Percentiles rank a stretch among this genome's conserved stretches.
phyloP scores from a whole-genome alignment of 768 basidiomycete genomes.

The Hirschioporus abietinus region DNA sequence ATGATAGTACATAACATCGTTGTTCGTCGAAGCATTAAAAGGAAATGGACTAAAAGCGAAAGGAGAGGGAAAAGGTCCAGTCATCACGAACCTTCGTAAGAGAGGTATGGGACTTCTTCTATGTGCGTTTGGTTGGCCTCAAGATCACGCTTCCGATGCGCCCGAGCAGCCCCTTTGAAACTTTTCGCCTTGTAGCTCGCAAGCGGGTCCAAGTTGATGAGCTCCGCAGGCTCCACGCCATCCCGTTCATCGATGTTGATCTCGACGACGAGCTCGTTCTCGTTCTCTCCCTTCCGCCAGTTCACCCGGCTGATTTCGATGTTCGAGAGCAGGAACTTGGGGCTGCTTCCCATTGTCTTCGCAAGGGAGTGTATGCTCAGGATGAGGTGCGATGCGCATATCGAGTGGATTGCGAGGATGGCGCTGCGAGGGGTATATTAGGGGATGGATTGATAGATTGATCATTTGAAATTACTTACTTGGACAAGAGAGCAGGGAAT shows the following conservation, averaged over 20 bases:
- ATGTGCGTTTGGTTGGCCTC: neutral
- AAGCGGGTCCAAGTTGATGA: slow-evolving; percentile 3
- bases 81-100: neutral
- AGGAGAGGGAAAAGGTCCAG: neutral
- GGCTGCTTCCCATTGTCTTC: neutral
- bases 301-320: slow-evolving; percentile 2
- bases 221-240: neutral
- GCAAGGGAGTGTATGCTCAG: slow-evolving; percentile 2
- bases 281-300: neutral
- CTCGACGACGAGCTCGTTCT: slow-evolving; percentile 4
- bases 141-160: neutral
- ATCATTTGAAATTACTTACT: neutral
- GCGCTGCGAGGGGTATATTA: neutral
- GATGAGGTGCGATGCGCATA: slow-evolving; percentile 2
- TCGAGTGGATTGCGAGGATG: slow-evolving; percentile 1
- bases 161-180: neutral
- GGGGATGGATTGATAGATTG: neutral
- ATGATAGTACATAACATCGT: neutral
- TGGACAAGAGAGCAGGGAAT: neutral
- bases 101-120: neutral
- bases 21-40: neutral
- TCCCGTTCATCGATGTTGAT: neutral
- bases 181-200: neutral
- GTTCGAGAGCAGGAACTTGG: slow-evolving; percentile 2
- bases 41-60: neutral